Conservation (phyloP, 495 filamentous ascomycete genomes). For the Hypoxylon trugodes region DNA sequence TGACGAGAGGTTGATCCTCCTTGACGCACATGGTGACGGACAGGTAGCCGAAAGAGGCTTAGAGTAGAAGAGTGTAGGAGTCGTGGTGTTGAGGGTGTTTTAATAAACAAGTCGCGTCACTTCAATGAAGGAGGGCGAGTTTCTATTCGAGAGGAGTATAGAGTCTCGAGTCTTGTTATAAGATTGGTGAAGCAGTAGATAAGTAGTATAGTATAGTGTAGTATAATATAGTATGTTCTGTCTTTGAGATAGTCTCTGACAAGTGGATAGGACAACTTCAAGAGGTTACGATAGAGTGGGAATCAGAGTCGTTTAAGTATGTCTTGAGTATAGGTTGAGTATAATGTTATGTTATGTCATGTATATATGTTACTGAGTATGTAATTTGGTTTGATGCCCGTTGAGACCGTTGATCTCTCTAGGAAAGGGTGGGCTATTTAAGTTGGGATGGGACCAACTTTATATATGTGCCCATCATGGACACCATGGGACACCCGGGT, state of each 20-base stretch:
- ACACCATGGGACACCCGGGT: conserved; percentile 21
- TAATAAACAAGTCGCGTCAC: conserved; percentile 16
- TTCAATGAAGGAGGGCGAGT: conserved; percentile 17
- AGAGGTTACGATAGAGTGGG: conserved; percentile 32
- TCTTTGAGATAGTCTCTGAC: neutral
- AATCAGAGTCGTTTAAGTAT: conserved; percentile 27
- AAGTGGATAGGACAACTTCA: conserved; percentile 16
- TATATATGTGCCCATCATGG: conserved; percentile 38
- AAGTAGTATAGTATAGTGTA: too few relatives aligned
- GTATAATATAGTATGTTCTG: neutral
- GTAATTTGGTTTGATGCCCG: conserved; percentile 22
- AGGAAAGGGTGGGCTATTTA: conserved; percentile 25
- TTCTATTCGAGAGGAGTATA: conserved; percentile 12
- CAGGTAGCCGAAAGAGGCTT: conserved; percentile 24
- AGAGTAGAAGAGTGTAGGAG: conserved; percentile 1
- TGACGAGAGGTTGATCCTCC: conserved; percentile 56
- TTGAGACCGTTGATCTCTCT: conserved; percentile 31
- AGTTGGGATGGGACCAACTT: conserved; percentile 38
- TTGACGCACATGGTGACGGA: conserved; percentile 54
- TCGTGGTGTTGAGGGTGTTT: conserved; percentile 10
- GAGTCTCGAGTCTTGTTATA: neutral
- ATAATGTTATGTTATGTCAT: too few relatives aligned
- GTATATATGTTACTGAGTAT: too few relatives aligned
- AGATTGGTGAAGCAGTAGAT: conserved; percentile 6
- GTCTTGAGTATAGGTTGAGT: too few relatives aligned